These are phyloP conservation scores for Paramecium bursaria DNA, from an alignment of 73 alveolate species.

Conservation along the genomic window DNA sequence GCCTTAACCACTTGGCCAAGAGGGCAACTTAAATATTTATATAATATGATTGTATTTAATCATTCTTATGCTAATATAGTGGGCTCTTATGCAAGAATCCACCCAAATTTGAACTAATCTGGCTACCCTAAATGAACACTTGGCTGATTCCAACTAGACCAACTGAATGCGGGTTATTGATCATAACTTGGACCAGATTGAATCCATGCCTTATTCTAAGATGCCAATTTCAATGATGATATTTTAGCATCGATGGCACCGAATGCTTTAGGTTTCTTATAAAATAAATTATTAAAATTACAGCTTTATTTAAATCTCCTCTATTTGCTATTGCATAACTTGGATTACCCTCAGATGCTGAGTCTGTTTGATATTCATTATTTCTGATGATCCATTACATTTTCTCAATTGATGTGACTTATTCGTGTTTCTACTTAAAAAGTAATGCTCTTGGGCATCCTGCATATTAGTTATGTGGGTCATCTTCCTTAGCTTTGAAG, in stretches of 20 bases:
- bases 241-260: constrained; percentile 80
- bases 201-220: constrained; percentile 66
- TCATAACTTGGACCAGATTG: constrained; percentile 78
- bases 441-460: constrained; percentile 77
- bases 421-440: constrained; percentile 74
- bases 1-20: constrained; percentile 99
- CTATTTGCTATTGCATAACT: constrained; percentile 75
- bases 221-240: constrained; percentile 68
- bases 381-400: constrained; percentile 76
- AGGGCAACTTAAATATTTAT: constrained; percentile 74
- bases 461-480: constrained; percentile 72
- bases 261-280: constrained; percentile 52
- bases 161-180: constrained; percentile 57
- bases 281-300: background rate
- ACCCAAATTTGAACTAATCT: constrained; percentile 67
- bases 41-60: too few relatives aligned
- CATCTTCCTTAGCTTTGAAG: constrained; percentile 66
- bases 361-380: constrained; percentile 76
- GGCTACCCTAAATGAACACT: constrained; percentile 76
- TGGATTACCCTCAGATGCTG: constrained; percentile 67
- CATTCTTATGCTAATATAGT: too few relatives aligned
- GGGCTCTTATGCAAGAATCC: too few relatives aligned
- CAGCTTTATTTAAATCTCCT: constrained; percentile 70
- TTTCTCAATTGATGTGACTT: constrained; percentile 72
- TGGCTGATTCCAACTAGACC: constrained; percentile 63